phyloP scores from a whole-genome alignment of 2,329 filamentous ascomycete species.

The Curvularia sp. region DNA sequence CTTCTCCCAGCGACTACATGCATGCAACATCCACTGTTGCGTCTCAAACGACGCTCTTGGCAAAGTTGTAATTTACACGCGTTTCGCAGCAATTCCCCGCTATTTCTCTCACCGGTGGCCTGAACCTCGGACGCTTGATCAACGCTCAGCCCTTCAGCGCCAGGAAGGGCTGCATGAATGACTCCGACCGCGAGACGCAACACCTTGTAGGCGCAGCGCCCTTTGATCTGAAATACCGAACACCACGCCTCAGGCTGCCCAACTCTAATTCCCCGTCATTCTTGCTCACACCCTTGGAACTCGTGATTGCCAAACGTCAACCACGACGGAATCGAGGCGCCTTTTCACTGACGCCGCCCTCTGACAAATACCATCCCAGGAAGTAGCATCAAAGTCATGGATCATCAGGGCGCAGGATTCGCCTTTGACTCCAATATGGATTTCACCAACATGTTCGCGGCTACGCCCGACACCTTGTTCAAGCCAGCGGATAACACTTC shows the following conservation, averaged over 20 bases:
- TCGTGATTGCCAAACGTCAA: constrained; percentile 30
- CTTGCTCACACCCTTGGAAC: constrained; percentile 32
- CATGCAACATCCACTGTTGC: background rate
- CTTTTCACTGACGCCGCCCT: constrained; percentile 27
- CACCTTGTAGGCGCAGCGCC: constrained; percentile 24
- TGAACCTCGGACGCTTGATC: constrained; percentile 20
- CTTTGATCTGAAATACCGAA: constrained; percentile 37
- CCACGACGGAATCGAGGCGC: constrained; percentile 13
- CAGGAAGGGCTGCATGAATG: constrained; percentile 27
- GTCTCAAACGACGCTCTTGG: constrained; percentile 14
- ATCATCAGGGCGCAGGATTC: constrained; percentile 40
- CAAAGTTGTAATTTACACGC: constrained; percentile 10
- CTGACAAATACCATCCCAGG: constrained; percentile 25
- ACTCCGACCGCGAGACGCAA: constrained; percentile 22
- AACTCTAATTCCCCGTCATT: constrained; percentile 43
- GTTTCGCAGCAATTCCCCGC: constrained; percentile 16
- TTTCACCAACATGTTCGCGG: constrained; percentile 37
- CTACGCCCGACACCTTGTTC: constrained; percentile 32
- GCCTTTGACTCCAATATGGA: constrained; percentile 45
- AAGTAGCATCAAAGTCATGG: constrained; percentile 29
- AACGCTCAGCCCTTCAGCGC: constrained; percentile 25
- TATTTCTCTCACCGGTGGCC: constrained; percentile 26
- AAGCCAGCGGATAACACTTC: constrained; percentile 44
- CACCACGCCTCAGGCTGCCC: constrained; percentile 41
- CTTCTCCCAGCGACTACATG: background rate